Conservation (phyloP, 805 yeast species). For the Kazachstania martiniae region DNA sequence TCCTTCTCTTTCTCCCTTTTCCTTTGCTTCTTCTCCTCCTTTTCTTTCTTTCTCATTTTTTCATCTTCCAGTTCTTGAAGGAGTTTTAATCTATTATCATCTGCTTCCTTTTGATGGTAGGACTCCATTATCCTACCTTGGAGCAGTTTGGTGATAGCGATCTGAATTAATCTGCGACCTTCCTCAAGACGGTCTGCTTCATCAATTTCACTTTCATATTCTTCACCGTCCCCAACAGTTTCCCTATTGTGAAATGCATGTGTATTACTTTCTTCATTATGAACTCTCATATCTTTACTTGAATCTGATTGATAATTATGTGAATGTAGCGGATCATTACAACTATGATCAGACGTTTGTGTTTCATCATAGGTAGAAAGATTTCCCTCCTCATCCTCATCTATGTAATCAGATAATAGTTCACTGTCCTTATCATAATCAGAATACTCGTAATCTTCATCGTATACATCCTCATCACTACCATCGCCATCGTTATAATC, state of each 20-base stretch:
- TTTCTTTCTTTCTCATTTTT: slow-evolving; percentile 50
- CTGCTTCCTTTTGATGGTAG: slow-evolving; percentile 71
- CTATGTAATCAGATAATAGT: slow-evolving; percentile 10
- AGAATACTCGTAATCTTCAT: slow-evolving; percentile 16
- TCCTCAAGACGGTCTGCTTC: slow-evolving; percentile 64
- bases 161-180: slow-evolving; percentile 67
- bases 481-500: slow-evolving; percentile 11
- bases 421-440: slow-evolving; percentile 22
- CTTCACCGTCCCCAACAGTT: slow-evolving; percentile 18
- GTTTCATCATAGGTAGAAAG: not conserved
- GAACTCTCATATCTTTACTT: slow-evolving; percentile 1
- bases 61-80: slow-evolving; percentile 64
- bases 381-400: slow-evolving; percentile 4
- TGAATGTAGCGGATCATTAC: slow-evolving; percentile 5
- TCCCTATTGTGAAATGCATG: slow-evolving; percentile 10
- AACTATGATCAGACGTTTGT: not conserved
- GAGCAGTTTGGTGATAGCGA: slow-evolving; percentile 68
- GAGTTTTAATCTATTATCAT: slow-evolving; percentile 52
- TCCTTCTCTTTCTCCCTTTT: slow-evolving; percentile 64
- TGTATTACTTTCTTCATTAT: slow-evolving; percentile 9
- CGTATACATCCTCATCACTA: slow-evolving; percentile 16
- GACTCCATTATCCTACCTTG: slow-evolving; percentile 65
- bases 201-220: slow-evolving; percentile 31
- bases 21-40: slow-evolving; percentile 52
- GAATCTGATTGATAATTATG: slow-evolving; percentile 1